Evolutionary conservation across 495 filamentous ascomycete genomes (phyloP).

Genomic region (Talaromyces nanjingensis): DNA sequence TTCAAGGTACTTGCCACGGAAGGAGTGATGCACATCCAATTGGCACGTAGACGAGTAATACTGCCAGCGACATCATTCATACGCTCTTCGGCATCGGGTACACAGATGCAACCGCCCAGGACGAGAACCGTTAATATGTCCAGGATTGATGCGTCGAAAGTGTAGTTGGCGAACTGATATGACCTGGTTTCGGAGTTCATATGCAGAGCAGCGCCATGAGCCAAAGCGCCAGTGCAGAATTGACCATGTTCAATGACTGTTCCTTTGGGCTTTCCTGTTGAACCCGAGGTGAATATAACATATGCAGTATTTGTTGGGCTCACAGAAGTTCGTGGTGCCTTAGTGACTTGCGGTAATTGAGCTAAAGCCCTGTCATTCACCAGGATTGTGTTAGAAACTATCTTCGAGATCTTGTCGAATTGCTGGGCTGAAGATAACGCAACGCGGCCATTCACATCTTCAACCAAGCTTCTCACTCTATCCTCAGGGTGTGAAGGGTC

Average conservation of each 20-base stretch:
- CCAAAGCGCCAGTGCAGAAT: conserved; percentile 25
- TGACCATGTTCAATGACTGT: conserved; percentile 38
- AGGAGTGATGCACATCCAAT: conserved; percentile 33
- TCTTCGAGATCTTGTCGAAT: conserved; percentile 22
- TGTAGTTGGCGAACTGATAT: conserved; percentile 63
- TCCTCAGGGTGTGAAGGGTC: conserved; percentile 50
- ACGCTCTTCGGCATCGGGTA: conserved; percentile 53
- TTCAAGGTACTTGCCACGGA: conserved; percentile 40
- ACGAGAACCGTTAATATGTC: conserved; percentile 63
- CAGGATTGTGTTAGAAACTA: conserved; percentile 23
- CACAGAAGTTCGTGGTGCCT: conserved; percentile 8
- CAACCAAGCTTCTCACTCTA: conserved; percentile 46
- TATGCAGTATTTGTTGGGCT: conserved; percentile 31
- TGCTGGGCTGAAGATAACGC: conserved; percentile 32
- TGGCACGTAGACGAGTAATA: conserved; percentile 34
- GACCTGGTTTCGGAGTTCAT: conserved; percentile 48
- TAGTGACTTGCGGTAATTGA: conserved; percentile 18
- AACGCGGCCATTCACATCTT: conserved; percentile 33
- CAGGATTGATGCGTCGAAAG: conserved; percentile 59
- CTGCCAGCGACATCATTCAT: conserved; percentile 37
- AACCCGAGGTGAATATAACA: conserved; percentile 45
- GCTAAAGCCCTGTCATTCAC: conserved; percentile 25
- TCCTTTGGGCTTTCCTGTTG: conserved; percentile 45
- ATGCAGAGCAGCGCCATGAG: conserved; percentile 29
- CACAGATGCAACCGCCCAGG: conserved; percentile 56